Evolutionary conservation across 192 early-diverging fungal species (phyloP).

Genomic region (Phycomyces blakesleeanus): DNA sequence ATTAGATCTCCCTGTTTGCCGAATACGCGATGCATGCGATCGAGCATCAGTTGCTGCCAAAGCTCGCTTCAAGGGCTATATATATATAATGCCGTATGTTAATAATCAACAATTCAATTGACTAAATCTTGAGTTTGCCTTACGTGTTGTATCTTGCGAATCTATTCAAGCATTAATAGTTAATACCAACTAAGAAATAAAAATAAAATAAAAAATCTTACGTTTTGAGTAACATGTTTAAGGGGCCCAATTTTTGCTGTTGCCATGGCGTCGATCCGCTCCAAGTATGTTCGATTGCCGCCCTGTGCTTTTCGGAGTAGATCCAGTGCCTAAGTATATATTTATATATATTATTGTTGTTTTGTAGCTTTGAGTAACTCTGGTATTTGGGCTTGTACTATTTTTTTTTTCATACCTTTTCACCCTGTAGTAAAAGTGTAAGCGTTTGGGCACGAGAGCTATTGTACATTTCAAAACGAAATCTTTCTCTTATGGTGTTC

Average conservation of each 20-base stretch:
- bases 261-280: neutral
- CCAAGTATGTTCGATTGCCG: neutral
- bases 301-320: neutral
- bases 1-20: neutral
- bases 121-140: too few species aligned
- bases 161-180: neutral
- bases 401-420: neutral
- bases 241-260: neutral
- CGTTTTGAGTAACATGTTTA: neutral
- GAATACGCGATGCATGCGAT: neutral
- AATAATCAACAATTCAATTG: neutral
- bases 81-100: neutral
- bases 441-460: neutral
- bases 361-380: neutral
- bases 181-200: too few species aligned
- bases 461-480: neutral
- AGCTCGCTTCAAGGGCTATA: neutral
- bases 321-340: neutral
- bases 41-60: neutral
- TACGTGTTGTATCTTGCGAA: neutral
- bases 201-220: too few species aligned
- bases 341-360: neutral
- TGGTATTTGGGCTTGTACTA: neutral
- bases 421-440: neutral
- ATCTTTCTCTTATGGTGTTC: neutral